Conservation (phyloP, 768 basidiomycete genomes). For the Strobilomyces echinocephalus region DNA sequence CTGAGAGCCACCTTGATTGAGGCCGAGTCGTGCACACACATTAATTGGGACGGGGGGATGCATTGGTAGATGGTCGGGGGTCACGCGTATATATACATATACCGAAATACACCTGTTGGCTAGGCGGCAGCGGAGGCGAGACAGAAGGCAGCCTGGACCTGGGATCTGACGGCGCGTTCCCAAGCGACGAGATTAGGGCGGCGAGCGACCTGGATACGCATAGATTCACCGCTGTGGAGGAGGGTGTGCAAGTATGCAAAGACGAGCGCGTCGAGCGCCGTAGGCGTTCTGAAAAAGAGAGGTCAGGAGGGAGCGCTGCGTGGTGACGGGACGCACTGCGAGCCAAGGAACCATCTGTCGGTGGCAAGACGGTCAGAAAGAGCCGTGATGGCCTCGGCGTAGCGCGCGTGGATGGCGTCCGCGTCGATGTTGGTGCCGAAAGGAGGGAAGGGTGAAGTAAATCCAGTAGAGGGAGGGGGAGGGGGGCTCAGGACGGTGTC, state of each 20-base stretch:
- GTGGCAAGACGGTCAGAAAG: constrained; percentile 72
- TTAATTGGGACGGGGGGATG: neutral
- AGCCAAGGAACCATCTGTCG: constrained; percentile 79
- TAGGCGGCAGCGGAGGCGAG: constrained; percentile 5
- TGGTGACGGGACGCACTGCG: constrained; percentile 44
- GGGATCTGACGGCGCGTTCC: constrained; percentile 63
- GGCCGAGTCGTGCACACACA: neutral
- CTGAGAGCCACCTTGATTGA: constrained; percentile 9
- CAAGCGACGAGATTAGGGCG: constrained; percentile 76
- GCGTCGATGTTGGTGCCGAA: constrained; percentile 56
- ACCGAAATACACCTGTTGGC: constrained; percentile 13
- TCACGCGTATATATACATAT: constrained; percentile 6
- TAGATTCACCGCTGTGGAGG: constrained; percentile 38
- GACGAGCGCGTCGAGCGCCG: constrained; percentile 73
- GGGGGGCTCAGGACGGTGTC: constrained; percentile 57
- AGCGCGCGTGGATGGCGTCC: constrained; percentile 49
- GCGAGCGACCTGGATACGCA: constrained; percentile 62
- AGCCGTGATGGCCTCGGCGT: constrained; percentile 65
- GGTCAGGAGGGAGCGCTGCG: constrained; percentile 3
- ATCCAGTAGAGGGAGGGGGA: constrained; percentile 66
- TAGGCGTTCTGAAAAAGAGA: constrained; percentile 55
- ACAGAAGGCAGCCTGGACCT: constrained; percentile 52
- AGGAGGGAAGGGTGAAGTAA: constrained; percentile 56
- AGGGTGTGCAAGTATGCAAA: constrained; percentile 79
- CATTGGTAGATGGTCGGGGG: neutral